Conservation (phyloP, 768 basidiomycete species). For the Melanogaster broomeanus region DNA sequence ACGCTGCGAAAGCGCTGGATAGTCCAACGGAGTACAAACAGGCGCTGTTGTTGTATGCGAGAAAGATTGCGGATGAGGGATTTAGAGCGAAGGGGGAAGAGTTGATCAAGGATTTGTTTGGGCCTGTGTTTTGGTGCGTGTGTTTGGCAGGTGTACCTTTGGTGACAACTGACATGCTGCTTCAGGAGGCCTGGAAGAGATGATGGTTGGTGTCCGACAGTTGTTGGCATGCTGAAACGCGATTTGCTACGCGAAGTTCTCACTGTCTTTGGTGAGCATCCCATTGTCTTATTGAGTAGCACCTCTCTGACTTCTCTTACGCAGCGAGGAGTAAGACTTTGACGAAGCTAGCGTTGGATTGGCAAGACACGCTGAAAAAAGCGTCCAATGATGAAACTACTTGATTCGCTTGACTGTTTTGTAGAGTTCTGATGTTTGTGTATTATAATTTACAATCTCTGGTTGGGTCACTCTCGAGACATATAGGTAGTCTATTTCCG, state of each 20-base stretch:
- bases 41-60: conserved; percentile 74
- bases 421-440: no score
- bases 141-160: neutral
- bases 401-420: conserved; percentile 2
- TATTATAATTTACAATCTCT: no score
- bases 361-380: conserved; percentile 79
- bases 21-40: conserved; percentile 86
- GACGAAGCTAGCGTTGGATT: conserved; percentile 73
- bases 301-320: conserved; percentile 6
- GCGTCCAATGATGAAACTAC: conserved; percentile 51
- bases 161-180: conserved; percentile 1
- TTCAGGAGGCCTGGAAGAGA: conserved; percentile 70
- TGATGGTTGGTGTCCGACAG: conserved; percentile 63
- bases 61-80: conserved; percentile 86
- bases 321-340: conserved; percentile 75
- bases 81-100: conserved; percentile 90
- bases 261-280: conserved; percentile 66
- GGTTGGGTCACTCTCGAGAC: no score
- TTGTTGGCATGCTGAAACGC: conserved; percentile 75
- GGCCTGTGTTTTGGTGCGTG: conserved; percentile 86
- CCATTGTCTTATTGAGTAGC: neutral
- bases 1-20: conserved; percentile 72
- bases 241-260: conserved; percentile 84
- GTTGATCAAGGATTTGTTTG: conserved; percentile 84
- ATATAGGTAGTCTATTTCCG: no score